Percentiles rank a stretch among this genome's conserved stretches.
phyloP scores from a whole-genome alignment of 306 rosid species.

The Vigna hirtella region DNA sequence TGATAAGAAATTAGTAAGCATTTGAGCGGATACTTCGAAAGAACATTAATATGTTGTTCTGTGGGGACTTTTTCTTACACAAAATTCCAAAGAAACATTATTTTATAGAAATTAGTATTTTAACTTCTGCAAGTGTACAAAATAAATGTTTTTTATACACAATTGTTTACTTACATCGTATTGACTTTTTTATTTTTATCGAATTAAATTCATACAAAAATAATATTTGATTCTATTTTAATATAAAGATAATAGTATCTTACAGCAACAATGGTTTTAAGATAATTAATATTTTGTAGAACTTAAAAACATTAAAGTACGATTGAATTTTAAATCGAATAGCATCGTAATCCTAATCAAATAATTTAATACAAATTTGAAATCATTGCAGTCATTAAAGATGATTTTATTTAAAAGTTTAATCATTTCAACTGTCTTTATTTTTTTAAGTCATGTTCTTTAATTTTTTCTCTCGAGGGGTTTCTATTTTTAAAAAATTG shows the following conservation, averaged over 20 bases:
- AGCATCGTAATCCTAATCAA: no score
- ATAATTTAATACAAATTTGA: no score
- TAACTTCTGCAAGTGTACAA: background rate
- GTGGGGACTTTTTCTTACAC: background rate
- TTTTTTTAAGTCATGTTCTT: no score
- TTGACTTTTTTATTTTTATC: background rate
- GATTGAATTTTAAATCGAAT: no score
- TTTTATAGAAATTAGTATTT: background rate
- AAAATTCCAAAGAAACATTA: background rate
- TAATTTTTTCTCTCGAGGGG: no score
- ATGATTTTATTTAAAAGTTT: no score
- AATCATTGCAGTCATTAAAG: no score
- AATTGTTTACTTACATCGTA: background rate
- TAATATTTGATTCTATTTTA: background rate
- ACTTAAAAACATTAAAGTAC: no score
- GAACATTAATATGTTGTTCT: background rate
- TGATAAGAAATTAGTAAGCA: slow-evolving; percentile 27
- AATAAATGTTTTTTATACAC: background rate
- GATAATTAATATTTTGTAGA: no score
- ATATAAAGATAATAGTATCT: background rate
- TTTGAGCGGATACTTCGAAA: background rate
- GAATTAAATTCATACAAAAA: background rate
- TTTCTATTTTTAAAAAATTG: no score
- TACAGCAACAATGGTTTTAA: no score
- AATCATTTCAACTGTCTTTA: no score